Base-by-base conservation (phyloP, 108 stramenopile species). In the Skeletonema costatum region DNA sequence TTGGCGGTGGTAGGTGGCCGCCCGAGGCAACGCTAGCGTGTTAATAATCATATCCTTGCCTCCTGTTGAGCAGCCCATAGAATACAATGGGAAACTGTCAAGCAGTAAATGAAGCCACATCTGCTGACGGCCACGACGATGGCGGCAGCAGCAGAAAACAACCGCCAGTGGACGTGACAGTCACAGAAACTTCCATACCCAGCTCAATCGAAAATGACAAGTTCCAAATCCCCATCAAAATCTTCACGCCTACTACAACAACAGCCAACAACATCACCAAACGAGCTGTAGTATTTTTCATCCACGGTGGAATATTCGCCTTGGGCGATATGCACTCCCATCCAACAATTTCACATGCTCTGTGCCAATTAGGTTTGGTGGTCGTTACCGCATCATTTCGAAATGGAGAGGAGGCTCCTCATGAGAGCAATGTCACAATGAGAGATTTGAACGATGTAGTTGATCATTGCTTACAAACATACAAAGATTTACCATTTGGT, bases 331-430 rank as follows among this genome's bases (percentile, higher is more conserved):
- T 38, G 6, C 7, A 81, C 17, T 75, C 60, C 10, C 80, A 81
- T 70, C 64, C 74, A 10, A 46, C 74, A 13, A 71, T 81, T 3
- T 17, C 80, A 2, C 19, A 39, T 12, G 58, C 69, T 1, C 39
- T 81, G n/a, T 75, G 62, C 14, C 19, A 71, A 33, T 21, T 68
- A 39, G 41, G 58, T 2, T 58, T 70, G 59, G 62, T 53, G 9
- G 74, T 81, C n/a, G 61, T 81, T 12, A 81, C 80, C 17, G 80
- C 75, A 13, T 63, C 68, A 6, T 81, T 81, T 76, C 74, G 80
- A 17, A 70, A 81, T 63, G 80, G 80, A n/a, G n/a, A 16, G 16
- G 68, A 41, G 13, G 75, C 75, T 9, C 39, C 61, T 17, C 59
- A 56, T 30, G 31, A 69, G 68, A 81, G 35, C 25, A 63, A 63